Conservation (phyloP, 2,329 filamentous ascomycete genomes). For the Claviceps purpurea region DNA sequence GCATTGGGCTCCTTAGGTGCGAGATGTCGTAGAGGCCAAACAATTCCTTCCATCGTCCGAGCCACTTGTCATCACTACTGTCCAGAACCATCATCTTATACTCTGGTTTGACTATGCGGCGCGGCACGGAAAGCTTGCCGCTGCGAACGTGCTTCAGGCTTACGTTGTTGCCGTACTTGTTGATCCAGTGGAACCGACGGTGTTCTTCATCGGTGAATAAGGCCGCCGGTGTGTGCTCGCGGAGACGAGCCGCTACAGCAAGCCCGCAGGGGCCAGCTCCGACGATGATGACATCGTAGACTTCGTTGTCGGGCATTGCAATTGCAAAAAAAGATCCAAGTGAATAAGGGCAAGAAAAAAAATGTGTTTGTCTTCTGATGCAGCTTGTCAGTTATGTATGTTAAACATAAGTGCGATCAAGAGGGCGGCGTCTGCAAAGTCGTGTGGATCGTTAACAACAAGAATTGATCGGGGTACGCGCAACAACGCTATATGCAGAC, state of each 20-base stretch:
- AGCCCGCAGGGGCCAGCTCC: constrained; percentile 66
- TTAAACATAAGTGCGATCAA: neutral
- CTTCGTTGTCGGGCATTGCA: constrained; percentile 10
- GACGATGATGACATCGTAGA: constrained; percentile 57
- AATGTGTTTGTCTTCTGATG: no score
- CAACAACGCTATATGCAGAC: neutral
- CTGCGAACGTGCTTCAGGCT: constrained; percentile 35
- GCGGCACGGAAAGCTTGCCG: constrained; percentile 15
- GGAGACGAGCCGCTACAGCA: constrained; percentile 57
- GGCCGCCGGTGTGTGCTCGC: constrained; percentile 60
- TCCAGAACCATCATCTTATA: constrained; percentile 52
- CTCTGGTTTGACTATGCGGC: constrained; percentile 9
- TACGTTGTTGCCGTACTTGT: constrained; percentile 47
- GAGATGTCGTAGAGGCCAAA: constrained; percentile 58
- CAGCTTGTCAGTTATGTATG: neutral
- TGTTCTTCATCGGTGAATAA: constrained; percentile 78
- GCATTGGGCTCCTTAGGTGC: constrained; percentile 66
- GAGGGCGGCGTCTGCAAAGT: neutral
- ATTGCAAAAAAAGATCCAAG: neutral
- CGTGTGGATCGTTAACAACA: neutral
- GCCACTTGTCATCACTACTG: constrained; percentile 48
- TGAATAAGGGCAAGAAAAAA: neutral
- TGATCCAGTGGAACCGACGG: constrained; percentile 66
- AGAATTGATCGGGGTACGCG: neutral
- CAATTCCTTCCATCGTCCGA: constrained; percentile 55